A percentile compares a stretch with the other conserved stretches of the same genome.
Conservation (phyloP, 1,284 basidiomycete genomes). For the Rhodotorula sp. region DNA sequence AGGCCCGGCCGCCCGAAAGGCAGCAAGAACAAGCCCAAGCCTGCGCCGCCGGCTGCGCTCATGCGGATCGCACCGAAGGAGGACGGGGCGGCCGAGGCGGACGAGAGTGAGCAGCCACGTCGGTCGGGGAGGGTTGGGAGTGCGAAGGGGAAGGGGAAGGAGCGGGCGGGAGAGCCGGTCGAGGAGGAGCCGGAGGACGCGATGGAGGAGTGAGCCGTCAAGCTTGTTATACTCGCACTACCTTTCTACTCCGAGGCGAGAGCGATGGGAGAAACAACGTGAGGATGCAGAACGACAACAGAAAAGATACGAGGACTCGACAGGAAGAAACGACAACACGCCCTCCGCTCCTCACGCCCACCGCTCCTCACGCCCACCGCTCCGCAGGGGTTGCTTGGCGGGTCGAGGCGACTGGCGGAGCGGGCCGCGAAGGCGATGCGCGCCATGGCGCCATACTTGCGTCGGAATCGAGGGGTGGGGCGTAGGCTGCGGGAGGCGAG, state of each 20-base stretch:
- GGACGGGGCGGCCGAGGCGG: not conserved
- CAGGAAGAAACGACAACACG: not conserved
- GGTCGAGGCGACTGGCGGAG: slow-evolving; percentile 27
- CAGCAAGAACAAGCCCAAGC: slow-evolving; percentile 18
- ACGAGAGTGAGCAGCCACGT: not conserved
- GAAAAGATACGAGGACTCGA: not conserved
- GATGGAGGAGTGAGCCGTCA: not conserved
- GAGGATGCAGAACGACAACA: not conserved
- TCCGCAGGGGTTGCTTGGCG: not conserved
- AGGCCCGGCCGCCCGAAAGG: slow-evolving; percentile 3
- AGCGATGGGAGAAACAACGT: not conserved
- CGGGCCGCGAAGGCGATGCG: slow-evolving; percentile 18
- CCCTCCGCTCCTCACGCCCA: not conserved
- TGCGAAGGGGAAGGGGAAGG: slow-evolving; percentile 3
- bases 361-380: slow-evolving; percentile 5
- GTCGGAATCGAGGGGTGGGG: not conserved
- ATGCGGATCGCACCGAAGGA: not conserved
- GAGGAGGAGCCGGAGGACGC: not conserved
- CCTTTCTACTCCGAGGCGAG: not conserved
- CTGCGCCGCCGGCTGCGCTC: not conserved
- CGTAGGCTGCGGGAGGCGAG: not conserved
- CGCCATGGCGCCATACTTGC: slow-evolving; percentile 2
- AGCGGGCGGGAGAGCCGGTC: not conserved
- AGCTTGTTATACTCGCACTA: not conserved
- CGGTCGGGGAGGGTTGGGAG: too few species aligned